A percentile compares a stretch with the other conserved stretches of the same genome.
phyloP scores from a whole-genome alignment of 108 stramenopile species.

The Aureococcus anophagefferens region DNA sequence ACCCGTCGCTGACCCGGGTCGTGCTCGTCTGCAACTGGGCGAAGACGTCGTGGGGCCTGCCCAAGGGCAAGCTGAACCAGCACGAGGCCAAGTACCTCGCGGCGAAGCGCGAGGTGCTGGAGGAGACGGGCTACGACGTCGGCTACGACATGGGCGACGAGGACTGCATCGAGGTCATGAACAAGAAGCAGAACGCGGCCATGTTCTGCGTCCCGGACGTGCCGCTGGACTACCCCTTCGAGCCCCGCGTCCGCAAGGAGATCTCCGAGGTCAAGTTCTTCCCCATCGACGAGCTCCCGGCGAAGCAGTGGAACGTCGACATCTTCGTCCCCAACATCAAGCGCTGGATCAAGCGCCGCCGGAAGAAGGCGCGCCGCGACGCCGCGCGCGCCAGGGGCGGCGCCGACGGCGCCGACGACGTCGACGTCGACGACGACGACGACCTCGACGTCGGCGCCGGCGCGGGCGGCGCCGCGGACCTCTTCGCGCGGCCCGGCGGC shows the following conservation, averaged over 20 bases:
- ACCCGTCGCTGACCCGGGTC: constrained; percentile 10
- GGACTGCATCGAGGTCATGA: not conserved
- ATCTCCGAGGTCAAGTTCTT: constrained; percentile 10
- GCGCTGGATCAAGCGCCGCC: constrained; percentile 10
- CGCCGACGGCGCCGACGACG: too few relatives aligned
- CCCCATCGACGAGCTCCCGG: not conserved
- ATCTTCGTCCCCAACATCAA: constrained; percentile 8
- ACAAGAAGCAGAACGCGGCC: not conserved
- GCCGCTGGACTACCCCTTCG: not conserved
- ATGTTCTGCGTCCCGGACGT: constrained; percentile 13
- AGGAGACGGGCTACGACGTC: constrained; percentile 25
- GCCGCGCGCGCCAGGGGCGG: too few relatives aligned
- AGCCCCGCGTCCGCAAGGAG: constrained; percentile 10
- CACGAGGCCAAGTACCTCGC: constrained; percentile 7
- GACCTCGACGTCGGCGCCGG: too few relatives aligned
- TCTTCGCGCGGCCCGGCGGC: too few relatives aligned
- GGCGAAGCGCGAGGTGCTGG: constrained; percentile 18
- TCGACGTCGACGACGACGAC: too few relatives aligned
- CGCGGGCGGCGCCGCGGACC: too few relatives aligned
- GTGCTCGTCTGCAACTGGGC: constrained; percentile 13
- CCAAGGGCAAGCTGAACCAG: constrained; percentile 24
- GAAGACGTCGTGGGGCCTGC: constrained; percentile 10
- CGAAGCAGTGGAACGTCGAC: not conserved
- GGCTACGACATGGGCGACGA: not conserved
- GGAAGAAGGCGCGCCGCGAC: too few relatives aligned